Evolutionary conservation across 768 basidiomycete species (phyloP).

Genomic region (Arthromyces matolae): DNA sequence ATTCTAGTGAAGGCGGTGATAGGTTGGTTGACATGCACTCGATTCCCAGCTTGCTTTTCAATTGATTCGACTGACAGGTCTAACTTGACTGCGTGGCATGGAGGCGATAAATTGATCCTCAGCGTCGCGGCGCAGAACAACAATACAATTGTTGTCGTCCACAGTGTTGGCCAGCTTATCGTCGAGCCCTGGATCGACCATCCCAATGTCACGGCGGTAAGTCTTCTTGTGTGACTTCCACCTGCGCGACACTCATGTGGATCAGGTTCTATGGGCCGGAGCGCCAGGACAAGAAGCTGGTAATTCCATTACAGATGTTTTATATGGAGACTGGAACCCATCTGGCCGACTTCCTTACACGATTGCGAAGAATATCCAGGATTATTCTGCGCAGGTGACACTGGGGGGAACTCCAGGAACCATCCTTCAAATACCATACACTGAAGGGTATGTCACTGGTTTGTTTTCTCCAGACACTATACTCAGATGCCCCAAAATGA

Average conservation of each 20-base stretch:
- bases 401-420: constrained; percentile 31
- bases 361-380: constrained; percentile 54
- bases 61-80: constrained; percentile 48
- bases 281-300: constrained; percentile 66
- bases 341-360: constrained; percentile 71
- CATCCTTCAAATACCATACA: constrained; percentile 53
- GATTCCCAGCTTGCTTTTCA: no score
- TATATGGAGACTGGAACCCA: constrained; percentile 69
- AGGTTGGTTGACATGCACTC: no score
- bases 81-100: constrained; percentile 73
- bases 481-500: constrained; percentile 12
- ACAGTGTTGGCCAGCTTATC: constrained; percentile 59
- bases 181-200: constrained; percentile 67
- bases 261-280: constrained; percentile 61
- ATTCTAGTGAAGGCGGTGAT: constrained; percentile 73
- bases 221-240: constrained; percentile 15
- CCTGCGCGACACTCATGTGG: constrained; percentile 15
- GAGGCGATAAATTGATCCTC: constrained; percentile 65
- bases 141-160: constrained; percentile 69
- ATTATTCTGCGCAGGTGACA: constrained; percentile 55
- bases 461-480: neutral
- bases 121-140: constrained; percentile 63
- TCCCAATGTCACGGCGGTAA: constrained; percentile 67
- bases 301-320: constrained; percentile 62
- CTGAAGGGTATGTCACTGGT: constrained; percentile 40